Base-by-base conservation (phyloP, 2,329 filamentous ascomycete genomes). In the Beauveria sp. region DNA sequence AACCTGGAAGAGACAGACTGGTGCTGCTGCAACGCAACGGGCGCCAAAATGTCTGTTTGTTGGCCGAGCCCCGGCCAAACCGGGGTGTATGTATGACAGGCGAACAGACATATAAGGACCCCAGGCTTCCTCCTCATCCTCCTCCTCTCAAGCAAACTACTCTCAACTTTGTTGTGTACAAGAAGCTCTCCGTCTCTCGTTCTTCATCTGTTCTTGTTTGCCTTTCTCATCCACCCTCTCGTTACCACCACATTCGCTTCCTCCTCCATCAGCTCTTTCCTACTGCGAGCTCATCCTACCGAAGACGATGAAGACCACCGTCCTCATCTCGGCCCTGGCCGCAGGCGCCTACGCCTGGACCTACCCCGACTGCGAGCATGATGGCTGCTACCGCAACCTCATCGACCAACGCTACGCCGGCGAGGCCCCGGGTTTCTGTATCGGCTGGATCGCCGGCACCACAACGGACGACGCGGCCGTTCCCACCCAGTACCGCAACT, bases 351-450 rank as follows among this genome's bases (percentile, higher is more conserved):
- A 65, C 24, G 72, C 71, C 30, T 66, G 62, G 62, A 51, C 61
- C 9, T 72, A 68, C 58, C 71, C 72, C 42, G 61, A 68, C 40
- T 72, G 70, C 63, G 70, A 73, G 52, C 42, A 59, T 20, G 68
- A 72, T 61, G 71, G 72, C 68, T 75, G 73, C 69, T 75, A 73
- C 66, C 67, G 69, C 64, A 72, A 75, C 64, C 58, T 75, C 57
- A 66, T 70, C 60, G 70, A 75, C 63, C 12, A 64, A 1, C 70
- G 72, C 58, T 73, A 73, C 64, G 65, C 66, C 47, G 65, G 63
- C 16, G 61, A 68, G 45, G 70, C 70, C 47, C 65, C 67, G 46
- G 56, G 30, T 5, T 75, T 74, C 66, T 77, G 75, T 65, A 58
- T 70, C 14, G 66, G 66, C 2, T 74, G 69, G 63, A 69, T 77